Evolutionary conservation across 1,284 basidiomycete genomes (phyloP).

Genomic region (Agaricales sp.): DNA sequence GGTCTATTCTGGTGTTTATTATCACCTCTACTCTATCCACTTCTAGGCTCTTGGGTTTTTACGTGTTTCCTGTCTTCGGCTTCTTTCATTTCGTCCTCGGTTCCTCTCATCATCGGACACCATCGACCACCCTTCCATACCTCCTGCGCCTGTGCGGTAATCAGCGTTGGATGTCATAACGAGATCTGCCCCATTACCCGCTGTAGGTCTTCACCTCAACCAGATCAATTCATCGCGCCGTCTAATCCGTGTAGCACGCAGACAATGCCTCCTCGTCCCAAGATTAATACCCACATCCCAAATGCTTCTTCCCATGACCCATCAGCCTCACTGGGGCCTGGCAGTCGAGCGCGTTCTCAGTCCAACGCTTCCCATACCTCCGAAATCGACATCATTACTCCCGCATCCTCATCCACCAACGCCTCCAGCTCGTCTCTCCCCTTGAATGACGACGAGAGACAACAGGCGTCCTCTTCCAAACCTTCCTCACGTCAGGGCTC

Average conservation of each 20-base stretch:
- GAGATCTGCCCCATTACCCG: background rate
- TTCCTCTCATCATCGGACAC: background rate
- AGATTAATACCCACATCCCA: conserved; percentile 16
- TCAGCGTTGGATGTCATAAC: background rate
- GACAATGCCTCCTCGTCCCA: conserved; percentile 11
- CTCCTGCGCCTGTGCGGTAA: background rate
- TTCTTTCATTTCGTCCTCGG: background rate
- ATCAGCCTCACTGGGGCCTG: conserved; percentile 9
- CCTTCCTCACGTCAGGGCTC: conserved; percentile 32
- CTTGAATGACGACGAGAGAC: conserved; percentile 15
- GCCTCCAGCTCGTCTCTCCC: conserved; percentile 41
- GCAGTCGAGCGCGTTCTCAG: conserved; percentile 29
- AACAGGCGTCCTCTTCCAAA: conserved; percentile 22
- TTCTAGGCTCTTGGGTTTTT: background rate
- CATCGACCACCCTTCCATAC: background rate
- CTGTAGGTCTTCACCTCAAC: background rate
- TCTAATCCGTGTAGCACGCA: background rate
- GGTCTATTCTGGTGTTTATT: background rate
- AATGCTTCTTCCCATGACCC: conserved; percentile 5
- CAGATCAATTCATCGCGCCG: background rate
- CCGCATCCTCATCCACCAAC: conserved; percentile 41
- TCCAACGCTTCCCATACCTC: conserved; percentile 48
- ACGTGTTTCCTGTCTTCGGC: background rate
- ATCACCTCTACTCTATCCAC: background rate
- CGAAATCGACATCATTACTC: conserved; percentile 42